Conservation (phyloP, 129 eudicot genomes). For the Rutidosis leptorrhynchoides region DNA sequence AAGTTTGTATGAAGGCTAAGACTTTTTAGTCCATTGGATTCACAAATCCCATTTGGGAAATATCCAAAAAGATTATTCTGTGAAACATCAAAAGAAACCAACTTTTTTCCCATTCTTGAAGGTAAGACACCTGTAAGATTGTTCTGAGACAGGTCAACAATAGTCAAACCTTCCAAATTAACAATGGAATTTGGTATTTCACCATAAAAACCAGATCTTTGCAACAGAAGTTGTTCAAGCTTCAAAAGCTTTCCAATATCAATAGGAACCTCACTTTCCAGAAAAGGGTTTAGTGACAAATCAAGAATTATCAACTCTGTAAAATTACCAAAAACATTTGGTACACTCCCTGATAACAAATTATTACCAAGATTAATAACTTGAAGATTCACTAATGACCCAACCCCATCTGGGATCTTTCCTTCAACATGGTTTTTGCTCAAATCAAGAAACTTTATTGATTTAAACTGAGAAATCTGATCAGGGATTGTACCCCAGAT, state of each 20-base stretch:
- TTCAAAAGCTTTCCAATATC: constrained; percentile 54
- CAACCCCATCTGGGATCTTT: constrained; percentile 76
- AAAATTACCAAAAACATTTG: constrained; percentile 63
- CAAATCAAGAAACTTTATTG: constrained; percentile 68
- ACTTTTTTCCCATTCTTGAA: constrained; percentile 42
- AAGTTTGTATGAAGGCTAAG: constrained; percentile 65
- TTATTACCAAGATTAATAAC: constrained; percentile 72
- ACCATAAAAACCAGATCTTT: constrained; percentile 80
- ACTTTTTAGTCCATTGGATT: constrained; percentile 42
- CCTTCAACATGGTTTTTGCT: constrained; percentile 85
- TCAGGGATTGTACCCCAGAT: constrained; percentile 96
- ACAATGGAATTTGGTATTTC: constrained; percentile 52
- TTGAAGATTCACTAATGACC: constrained; percentile 49
- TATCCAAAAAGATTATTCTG: constrained; percentile 68
- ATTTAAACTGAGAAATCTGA: constrained; percentile 70
- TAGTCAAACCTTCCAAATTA: constrained; percentile 45
- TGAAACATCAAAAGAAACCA: constrained; percentile 82
- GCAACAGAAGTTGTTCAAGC: constrained; percentile 70
- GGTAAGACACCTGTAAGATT: constrained; percentile 77
- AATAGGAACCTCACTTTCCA: constrained; percentile 67
- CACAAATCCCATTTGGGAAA: constrained; percentile 72
- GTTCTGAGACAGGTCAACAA: constrained; percentile 73
- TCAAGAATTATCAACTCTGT: constrained; percentile 71
- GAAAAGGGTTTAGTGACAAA: constrained; percentile 70
- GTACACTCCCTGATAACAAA: constrained; percentile 71